phyloP scores from a whole-genome alignment of 768 basidiomycete species.

The Leucocoprinus leucothites region DNA sequence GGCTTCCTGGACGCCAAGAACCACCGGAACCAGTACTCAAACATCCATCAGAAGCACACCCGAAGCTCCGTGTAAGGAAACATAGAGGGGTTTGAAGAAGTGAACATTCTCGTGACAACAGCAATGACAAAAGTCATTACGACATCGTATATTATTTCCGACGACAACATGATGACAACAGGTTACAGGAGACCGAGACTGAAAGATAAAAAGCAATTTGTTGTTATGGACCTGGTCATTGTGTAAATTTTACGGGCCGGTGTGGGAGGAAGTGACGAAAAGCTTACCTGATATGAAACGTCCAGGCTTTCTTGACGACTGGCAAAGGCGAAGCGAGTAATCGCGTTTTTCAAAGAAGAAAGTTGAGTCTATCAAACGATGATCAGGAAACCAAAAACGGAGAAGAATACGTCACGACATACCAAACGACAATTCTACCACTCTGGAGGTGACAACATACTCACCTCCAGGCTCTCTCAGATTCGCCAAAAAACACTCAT shows the following conservation, averaged over 20 bases:
- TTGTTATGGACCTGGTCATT: too few relatives aligned
- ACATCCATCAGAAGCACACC: not conserved
- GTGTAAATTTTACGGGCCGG: too few relatives aligned
- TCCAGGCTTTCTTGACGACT: slow-evolving; percentile 41
- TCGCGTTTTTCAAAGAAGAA: slow-evolving; percentile 7
- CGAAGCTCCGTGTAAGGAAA: too few relatives aligned
- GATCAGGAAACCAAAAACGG: not conserved
- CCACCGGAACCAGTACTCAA: too few relatives aligned
- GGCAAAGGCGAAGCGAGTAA: not conserved
- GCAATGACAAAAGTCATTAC: not conserved
- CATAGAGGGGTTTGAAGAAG: too few relatives aligned
- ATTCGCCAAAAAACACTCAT: slow-evolving; percentile 33
- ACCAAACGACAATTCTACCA: slow-evolving; percentile 14
- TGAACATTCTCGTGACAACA: not conserved
- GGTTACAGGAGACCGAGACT: too few relatives aligned
- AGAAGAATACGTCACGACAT: slow-evolving; percentile 8
- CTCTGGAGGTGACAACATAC: slow-evolving; percentile 12
- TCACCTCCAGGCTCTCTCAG: slow-evolving; percentile 12
- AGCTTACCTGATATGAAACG: slow-evolving; percentile 31
- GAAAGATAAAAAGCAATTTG: too few relatives aligned
- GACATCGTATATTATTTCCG: not conserved
- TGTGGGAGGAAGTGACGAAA: not conserved
- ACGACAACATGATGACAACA: slow-evolving; percentile 2
- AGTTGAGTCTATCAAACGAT: not conserved
- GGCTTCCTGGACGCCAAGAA: too few relatives aligned